Base-by-base conservation (phyloP, 1,139 yeast species). In the Candida sanyaensis region DNA sequence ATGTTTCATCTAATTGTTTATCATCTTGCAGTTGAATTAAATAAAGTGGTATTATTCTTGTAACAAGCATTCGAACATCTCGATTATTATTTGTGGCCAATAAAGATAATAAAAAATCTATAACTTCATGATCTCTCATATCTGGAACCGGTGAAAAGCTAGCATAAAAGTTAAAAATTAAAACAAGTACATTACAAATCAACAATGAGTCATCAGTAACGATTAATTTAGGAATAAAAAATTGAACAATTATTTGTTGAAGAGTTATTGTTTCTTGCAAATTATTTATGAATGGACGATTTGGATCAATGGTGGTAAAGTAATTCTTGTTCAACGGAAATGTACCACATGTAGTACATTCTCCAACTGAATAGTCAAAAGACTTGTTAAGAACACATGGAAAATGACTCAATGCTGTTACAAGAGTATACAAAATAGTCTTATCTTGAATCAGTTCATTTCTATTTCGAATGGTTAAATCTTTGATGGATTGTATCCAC, bases 41-140 rank as follows among this genome's bases (percentile, higher is more conserved):
- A 43, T 73, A 69, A 32, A 79, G 62, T 0, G 86, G 84, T 2
- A 81, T 53, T 0, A 80, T 58, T 49, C 79, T 69, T 0, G 79
- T 69, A 1, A 80, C 69, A 4, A 81, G 56, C 10, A 84, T 52
- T 41, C 91, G 61, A 0, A 83, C 69, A 48, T 81, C 84, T 53
- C 91, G 67, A 50, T 77, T 73, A 8, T 60, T 59, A 45, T 70
- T 67, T 12, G 48, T 54, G 8, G 60, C 46, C 13, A 69, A 50
- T 6, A 56, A 50, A 5, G 55, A 43, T 33, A 69, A 56, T 12
- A 69, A 52, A 41, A 65, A 64, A 12, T 53, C 52, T 37, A 69
- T 62, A 2, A 63, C 47, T 0, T 52, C 48, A 38, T 69, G 70
- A 6, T 52, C 50, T 4, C 43, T 45, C n/a, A 61, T 38, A 6